phyloP scores from a whole-genome alignment of 2,329 filamentous ascomycete species.

The Talaromyces amestolkiae region DNA sequence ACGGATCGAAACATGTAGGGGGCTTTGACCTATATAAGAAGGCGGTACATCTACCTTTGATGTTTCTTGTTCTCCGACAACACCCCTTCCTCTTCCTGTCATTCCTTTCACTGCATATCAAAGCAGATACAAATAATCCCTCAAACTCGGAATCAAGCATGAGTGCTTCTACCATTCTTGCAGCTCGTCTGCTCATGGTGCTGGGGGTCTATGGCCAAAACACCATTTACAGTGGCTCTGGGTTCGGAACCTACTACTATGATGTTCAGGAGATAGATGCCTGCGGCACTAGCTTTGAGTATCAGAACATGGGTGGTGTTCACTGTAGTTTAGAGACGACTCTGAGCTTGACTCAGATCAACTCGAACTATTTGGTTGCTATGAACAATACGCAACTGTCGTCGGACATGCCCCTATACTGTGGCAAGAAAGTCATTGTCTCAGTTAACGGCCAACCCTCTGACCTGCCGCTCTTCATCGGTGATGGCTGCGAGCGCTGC shows the following conservation, averaged over 20 bases:
- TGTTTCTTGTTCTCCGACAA: too few species aligned
- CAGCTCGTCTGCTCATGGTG: conserved; percentile 11
- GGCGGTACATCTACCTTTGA: too few species aligned
- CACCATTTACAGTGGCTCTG: conserved; percentile 13
- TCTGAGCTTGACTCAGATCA: too few species aligned
- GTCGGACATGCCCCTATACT: conserved; percentile 16
- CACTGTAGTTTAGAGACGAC: too few species aligned
- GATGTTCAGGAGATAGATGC: conserved; percentile 20
- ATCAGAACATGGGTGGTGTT: too few species aligned
- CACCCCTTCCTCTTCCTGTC: not conserved
- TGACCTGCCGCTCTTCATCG: conserved; percentile 21
- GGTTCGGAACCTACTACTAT: conserved; percentile 22
- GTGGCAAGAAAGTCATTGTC: conserved; percentile 21
- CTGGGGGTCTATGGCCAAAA: not conserved
- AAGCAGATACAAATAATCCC: not conserved
- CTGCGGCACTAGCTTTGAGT: conserved; percentile 16
- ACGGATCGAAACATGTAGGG: too few species aligned
- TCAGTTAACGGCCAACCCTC: conserved; percentile 19
- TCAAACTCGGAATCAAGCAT: not conserved
- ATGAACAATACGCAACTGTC: conserved; percentile 21
- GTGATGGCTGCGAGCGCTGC: conserved; percentile 21
- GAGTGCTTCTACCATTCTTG: conserved; percentile 2
- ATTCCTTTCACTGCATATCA: not conserved
- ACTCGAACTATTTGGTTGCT: too few species aligned
- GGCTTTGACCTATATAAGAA: too few species aligned